Evolutionary conservation across 129 eudicot genomes (phyloP).

Genomic region (Pittosporum tobira): DNA sequence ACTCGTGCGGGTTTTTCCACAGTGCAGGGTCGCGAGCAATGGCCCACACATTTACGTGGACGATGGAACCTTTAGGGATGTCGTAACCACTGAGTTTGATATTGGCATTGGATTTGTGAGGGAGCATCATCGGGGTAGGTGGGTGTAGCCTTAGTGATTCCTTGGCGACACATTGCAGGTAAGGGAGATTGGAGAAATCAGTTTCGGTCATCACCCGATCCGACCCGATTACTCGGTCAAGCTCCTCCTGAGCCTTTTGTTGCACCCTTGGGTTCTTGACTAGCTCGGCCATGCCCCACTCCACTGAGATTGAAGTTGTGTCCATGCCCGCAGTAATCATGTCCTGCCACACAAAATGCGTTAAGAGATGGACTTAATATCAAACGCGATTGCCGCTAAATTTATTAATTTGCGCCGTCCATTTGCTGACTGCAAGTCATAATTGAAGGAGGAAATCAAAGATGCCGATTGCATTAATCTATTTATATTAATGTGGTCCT

Average conservation of each 20-base stretch:
- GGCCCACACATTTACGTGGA: conserved; percentile 82
- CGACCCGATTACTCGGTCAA: conserved; percentile 65
- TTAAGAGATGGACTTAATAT: neutral
- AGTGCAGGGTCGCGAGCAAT: conserved; percentile 67
- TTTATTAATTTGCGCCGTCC: too few species aligned
- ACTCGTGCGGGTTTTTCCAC: conserved; percentile 78
- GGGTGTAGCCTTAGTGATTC: conserved; percentile 81
- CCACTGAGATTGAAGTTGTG: conserved; percentile 68
- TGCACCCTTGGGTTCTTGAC: conserved; percentile 75
- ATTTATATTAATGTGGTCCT: too few species aligned
- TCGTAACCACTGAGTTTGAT: conserved; percentile 84
- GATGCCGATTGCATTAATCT: too few species aligned
- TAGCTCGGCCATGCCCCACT: conserved; percentile 87
- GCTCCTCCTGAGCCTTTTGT: conserved; percentile 87
- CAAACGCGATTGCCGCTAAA: too few species aligned
- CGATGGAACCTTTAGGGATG: conserved; percentile 70
- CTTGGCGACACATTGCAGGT: conserved; percentile 69
- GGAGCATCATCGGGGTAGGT: conserved; percentile 89
- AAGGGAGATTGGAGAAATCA: conserved; percentile 77
- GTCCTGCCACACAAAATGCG: conserved; percentile 47
- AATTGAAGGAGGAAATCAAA: too few species aligned
- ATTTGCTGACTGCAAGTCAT: too few species aligned
- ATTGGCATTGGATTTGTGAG: conserved; percentile 66
- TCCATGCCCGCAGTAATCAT: conserved; percentile 95
- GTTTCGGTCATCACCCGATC: conserved; percentile 73